Evolutionary conservation across 495 filamentous ascomycete species (phyloP), one percentile per base, ranked within the genome.

Genomic region (Echria macrotheca): DNA sequence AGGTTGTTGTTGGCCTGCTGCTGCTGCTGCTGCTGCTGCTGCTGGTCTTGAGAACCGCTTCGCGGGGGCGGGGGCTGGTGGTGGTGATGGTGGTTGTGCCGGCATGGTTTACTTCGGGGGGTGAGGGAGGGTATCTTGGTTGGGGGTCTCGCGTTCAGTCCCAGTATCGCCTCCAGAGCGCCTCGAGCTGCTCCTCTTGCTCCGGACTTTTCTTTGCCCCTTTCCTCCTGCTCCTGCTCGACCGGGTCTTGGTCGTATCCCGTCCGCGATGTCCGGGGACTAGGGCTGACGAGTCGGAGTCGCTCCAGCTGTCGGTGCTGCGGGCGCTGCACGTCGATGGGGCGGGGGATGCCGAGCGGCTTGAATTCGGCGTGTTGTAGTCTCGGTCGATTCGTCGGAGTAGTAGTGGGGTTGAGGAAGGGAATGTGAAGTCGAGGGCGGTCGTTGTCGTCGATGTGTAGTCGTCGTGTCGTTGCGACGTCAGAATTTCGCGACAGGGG

Each of bases 91-190:
- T 32, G 37, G 15, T 38, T 29, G 38, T n/a, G 33, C 14, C 47
- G 9, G 37, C 23, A 37, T n/a, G n/a, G n/a, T n/a, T n/a, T n/a
- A n/a, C n/a, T n/a, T n/a, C n/a, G n/a, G n/a, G n/a, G n/a, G n/a
- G n/a, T n/a, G n/a, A n/a, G n/a, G n/a, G n/a, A n/a, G n/a, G n/a
- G n/a, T n/a, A n/a, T n/a, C n/a, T n/a, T n/a, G n/a, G n/a, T n/a
- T n/a, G n/a, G n/a, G n/a, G n/a, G n/a, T n/a, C n/a, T n/a, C 6
- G 38, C 10, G 19, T 11, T 46, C 40, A 54, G 24, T 50, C 52
- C 52, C 52, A 54, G 33, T 46, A 36, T 41, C 29, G 52, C 4
- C 47, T 38, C 52, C 52, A 54, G 40, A 54, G 32, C 11, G 23
- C 8, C 3, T 47, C 26, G 50, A 24, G 26, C 21, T 53, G 28